Evolutionary conservation across 148 eudicot genomes (phyloP).

Genomic region (Rheum nobile): DNA sequence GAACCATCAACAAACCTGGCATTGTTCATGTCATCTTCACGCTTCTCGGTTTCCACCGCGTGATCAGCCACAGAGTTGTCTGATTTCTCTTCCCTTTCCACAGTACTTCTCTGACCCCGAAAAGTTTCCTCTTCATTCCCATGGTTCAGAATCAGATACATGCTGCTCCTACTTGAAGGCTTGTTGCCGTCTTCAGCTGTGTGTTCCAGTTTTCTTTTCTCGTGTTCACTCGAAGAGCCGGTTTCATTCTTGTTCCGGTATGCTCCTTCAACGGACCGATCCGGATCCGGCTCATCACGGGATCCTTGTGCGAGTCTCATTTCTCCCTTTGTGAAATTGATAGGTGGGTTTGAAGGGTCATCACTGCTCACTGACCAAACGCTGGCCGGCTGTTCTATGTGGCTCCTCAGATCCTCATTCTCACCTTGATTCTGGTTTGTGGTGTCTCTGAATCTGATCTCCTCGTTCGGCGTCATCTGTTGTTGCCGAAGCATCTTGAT

Average conservation of each 20-base stretch:
- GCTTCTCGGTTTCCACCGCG: too few species aligned
- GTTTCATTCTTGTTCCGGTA: not conserved
- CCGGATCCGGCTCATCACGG: not conserved
- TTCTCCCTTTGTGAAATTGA: not conserved
- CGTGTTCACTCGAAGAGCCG: not conserved
- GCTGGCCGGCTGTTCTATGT: constrained; percentile 12
- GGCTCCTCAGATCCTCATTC: constrained; percentile 27
- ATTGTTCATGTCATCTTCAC: constrained; percentile 16
- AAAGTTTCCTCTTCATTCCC: not conserved
- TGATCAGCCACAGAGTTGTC: too few species aligned
- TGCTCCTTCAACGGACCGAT: not conserved
- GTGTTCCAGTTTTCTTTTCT: not conserved
- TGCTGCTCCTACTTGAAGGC: not conserved
- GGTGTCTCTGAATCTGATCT: constrained; percentile 14
- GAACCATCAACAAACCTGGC: constrained; percentile 2
- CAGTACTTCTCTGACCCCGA: too few species aligned
- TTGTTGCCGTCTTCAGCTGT: not conserved
- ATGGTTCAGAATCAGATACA: constrained; percentile 7
- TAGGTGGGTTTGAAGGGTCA: constrained; percentile 19
- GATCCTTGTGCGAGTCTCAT: not conserved
- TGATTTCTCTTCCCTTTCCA: too few species aligned
- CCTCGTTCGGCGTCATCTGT: constrained; percentile 12
- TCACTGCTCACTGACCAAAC: constrained; percentile 24
- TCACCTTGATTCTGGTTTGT: constrained; percentile 39
- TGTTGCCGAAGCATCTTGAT: constrained; percentile 25